phyloP scores from a whole-genome alignment of 192 early-diverging fungal genomes.

The Geranomyces michiganensis region DNA sequence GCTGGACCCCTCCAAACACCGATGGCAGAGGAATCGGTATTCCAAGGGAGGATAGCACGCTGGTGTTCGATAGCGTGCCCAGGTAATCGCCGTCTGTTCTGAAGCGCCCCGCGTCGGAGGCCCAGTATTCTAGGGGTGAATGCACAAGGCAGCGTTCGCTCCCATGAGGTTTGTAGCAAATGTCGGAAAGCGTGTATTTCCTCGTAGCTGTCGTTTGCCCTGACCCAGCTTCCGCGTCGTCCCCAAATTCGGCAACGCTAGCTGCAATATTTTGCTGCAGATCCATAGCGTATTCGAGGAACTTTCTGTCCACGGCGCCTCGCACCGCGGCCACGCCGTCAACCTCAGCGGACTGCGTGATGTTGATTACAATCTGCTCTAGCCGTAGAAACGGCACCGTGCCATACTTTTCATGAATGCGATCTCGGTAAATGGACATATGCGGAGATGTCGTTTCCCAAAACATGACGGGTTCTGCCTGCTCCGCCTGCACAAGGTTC shows the following conservation, averaged over 20 bases:
- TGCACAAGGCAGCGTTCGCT: slow-evolving; percentile 56
- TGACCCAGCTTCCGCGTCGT: slow-evolving; percentile 20
- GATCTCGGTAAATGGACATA: slow-evolving; percentile 33
- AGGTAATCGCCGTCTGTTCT: slow-evolving; percentile 36
- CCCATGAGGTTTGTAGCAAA: slow-evolving; percentile 31
- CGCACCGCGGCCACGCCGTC: neutral
- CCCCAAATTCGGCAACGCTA: slow-evolving; percentile 16
- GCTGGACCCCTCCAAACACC: slow-evolving; percentile 40
- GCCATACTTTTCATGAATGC: slow-evolving; percentile 32
- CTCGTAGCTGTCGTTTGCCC: neutral
- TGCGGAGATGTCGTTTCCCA: slow-evolving; percentile 49
- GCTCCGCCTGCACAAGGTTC: slow-evolving; percentile 11
- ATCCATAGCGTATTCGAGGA: slow-evolving; percentile 34
- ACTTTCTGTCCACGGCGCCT: slow-evolving; percentile 13
- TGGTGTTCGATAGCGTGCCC: slow-evolving; percentile 35
- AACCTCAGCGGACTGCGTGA: neutral
- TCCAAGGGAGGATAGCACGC: slow-evolving; percentile 37
- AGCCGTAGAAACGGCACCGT: slow-evolving; percentile 33
- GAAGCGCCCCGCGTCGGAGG: slow-evolving; percentile 17
- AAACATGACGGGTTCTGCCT: slow-evolving; percentile 33
- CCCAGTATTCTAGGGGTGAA: slow-evolving; percentile 61
- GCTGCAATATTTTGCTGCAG: slow-evolving; percentile 34
- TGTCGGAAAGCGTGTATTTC: slow-evolving; percentile 18
- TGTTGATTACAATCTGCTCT: slow-evolving; percentile 47
- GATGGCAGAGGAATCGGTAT: slow-evolving; percentile 42